These are phyloP conservation scores for Saccharomycopsis olivae DNA, from an alignment of 805 yeast genomes.

Conservation along the genomic window DNA sequence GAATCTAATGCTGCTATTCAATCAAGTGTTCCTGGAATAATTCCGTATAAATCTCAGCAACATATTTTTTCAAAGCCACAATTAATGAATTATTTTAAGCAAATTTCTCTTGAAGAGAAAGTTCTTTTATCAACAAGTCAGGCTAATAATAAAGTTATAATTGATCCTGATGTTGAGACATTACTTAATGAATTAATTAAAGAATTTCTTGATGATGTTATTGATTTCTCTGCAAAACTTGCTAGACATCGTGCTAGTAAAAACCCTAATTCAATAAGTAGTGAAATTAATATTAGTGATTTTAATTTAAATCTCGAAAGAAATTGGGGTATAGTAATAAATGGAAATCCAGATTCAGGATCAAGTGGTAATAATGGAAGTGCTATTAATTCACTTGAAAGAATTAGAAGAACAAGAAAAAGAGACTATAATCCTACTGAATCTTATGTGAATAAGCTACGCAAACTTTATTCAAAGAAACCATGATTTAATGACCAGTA, in stretches of 20 bases:
- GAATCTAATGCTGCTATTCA: background rate
- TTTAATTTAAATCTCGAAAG: conserved; percentile 17
- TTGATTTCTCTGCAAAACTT: conserved; percentile 14
- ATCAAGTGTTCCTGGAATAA: background rate
- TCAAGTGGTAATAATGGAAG: conserved; percentile 4
- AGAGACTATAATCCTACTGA: conserved; percentile 16
- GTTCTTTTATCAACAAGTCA: conserved; percentile 6
- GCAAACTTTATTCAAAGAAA: conserved; percentile 11
- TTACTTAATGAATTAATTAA: conserved; percentile 15
- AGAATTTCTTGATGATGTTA: conserved; percentile 15
- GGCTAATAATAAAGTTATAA: conserved; percentile 11
- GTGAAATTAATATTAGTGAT: conserved; percentile 7
- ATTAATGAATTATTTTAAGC: conserved; percentile 11
- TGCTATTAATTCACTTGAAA: conserved; percentile 1
- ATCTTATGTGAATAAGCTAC: conserved; percentile 13
- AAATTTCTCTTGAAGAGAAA: conserved; percentile 13
- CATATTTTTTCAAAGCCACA: conserved; percentile 12
- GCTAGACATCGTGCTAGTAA: conserved; percentile 13
- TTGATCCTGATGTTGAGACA: conserved; percentile 16
- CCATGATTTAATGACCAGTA: background rate
- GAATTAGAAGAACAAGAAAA: conserved; percentile 4
- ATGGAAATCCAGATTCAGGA: conserved; percentile 12
- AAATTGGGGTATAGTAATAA: conserved; percentile 17
- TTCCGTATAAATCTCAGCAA: conserved; percentile 9
- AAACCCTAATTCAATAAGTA: background rate